These are phyloP conservation scores for Chloranthus sessilifolius DNA, from an alignment of 164 flowering plant genomes.

Conservation along the genomic window DNA sequence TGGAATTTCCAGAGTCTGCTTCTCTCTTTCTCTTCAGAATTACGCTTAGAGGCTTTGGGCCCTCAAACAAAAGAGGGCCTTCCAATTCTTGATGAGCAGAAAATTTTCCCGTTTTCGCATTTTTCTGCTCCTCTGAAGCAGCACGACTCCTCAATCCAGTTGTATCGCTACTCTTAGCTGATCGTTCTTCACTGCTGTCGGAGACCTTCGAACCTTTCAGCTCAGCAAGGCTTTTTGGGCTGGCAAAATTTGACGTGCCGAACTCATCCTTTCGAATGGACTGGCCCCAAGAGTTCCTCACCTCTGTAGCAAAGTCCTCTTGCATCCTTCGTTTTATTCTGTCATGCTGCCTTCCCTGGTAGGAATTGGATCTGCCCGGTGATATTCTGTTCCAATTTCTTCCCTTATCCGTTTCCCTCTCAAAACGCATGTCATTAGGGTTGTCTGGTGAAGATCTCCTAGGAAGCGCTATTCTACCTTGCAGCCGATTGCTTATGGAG, in stretches of 20 bases:
- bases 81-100: conserved; percentile 30
- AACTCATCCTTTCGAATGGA: conserved; percentile 24
- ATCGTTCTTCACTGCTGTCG: conserved; percentile 26
- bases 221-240: conserved; percentile 62
- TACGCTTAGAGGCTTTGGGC: conserved; percentile 76
- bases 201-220: conserved; percentile 32
- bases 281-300: conserved; percentile 25
- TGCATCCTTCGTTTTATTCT: conserved; percentile 36
- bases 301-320: conserved; percentile 32
- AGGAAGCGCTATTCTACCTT: conserved; percentile 60
- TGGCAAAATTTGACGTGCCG: conserved; percentile 32
- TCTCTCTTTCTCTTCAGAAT: conserved; percentile 78
- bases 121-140: conserved; percentile 31
- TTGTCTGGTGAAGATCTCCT: conserved; percentile 32
- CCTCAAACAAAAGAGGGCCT: conserved; percentile 57
- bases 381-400: conserved; percentile 38
- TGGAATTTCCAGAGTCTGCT: conserved; percentile 25
- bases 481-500: conserved; percentile 55
- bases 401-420: conserved; percentile 43
- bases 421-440: conserved; percentile 21
- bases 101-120: conserved; percentile 12
- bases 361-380: conserved; percentile 32
- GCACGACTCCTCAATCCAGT: conserved; percentile 8
- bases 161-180: conserved; percentile 1
- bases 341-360: conserved; percentile 20